phyloP scores from a whole-genome alignment of 23 red algal species.

The Pyropia haitanensis region DNA sequence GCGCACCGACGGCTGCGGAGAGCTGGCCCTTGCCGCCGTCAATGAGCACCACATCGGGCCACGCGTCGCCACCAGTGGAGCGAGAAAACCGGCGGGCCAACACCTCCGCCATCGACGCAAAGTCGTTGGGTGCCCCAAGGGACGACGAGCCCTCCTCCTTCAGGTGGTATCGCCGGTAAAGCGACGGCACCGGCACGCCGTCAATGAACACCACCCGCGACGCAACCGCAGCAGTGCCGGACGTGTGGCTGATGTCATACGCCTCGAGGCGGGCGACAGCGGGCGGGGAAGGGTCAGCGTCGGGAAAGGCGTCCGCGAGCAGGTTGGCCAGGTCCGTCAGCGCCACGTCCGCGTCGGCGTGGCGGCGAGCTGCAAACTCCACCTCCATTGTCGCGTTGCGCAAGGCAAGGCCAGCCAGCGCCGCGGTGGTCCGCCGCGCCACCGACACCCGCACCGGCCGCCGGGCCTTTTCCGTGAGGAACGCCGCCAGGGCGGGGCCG shows the following conservation, averaged over 20 bases:
- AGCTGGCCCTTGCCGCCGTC: constrained; percentile 65
- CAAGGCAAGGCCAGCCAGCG: constrained; percentile 7
- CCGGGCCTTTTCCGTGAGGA: constrained; percentile 23
- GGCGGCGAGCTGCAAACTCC: constrained; percentile 2
- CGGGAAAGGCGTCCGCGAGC: constrained; percentile 1
- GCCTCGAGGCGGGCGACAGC: constrained; percentile 32
- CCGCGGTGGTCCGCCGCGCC: not conserved
- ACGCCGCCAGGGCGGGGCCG: constrained; percentile 7
- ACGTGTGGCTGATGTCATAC: constrained; percentile 64
- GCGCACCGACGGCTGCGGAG: constrained; percentile 18
- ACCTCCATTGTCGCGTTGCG: constrained; percentile 49
- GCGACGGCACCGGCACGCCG: constrained; percentile 20
- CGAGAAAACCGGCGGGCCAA: constrained; percentile 31
- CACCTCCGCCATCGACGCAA: constrained; percentile 26
- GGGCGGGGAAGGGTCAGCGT: not conserved
- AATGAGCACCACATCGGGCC: constrained; percentile 48
- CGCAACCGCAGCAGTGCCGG: constrained; percentile 33
- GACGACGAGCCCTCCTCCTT: constrained; percentile 2
- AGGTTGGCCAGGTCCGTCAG: constrained; percentile 13
- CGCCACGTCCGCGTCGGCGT: constrained; percentile 6
- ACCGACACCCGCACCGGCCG: constrained; percentile 6
- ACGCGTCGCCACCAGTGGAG: not conserved
- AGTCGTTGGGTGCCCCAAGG: constrained; percentile 33
- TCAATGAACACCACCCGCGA: constrained; percentile 47
- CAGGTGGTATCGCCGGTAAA: constrained; percentile 45